A percentile compares a stretch with the other conserved stretches of the same genome.
These are phyloP conservation scores for Xylaria sp. DNA, from an alignment of 2,329 filamentous ascomycete species.

Conservation along the genomic window DNA sequence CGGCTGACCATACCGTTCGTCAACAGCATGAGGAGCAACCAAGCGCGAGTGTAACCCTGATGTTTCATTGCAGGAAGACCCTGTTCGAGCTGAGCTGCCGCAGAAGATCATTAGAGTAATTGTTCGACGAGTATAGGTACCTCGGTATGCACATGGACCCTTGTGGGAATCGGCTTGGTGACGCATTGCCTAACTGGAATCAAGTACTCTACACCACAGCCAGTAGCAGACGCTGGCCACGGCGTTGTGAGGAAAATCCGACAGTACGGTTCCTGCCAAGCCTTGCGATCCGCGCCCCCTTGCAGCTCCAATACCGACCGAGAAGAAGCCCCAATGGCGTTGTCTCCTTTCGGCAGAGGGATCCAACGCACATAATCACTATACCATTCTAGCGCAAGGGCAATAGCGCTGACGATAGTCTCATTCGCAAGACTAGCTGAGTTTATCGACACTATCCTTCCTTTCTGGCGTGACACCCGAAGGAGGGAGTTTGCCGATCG, in stretches of 20 bases:
- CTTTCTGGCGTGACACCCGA: conserved; percentile 11
- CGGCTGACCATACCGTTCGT: conserved; percentile 11
- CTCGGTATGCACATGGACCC: background rate
- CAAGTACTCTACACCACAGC: background rate
- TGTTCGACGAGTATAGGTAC: conserved; percentile 6
- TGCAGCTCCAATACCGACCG: conserved; percentile 12
- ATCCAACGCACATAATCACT: conserved; percentile 9
- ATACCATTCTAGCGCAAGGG: conserved; percentile 6
- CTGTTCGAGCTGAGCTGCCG: conserved; percentile 23
- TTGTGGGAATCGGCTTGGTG: conserved; percentile 3
- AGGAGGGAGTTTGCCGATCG: conserved; percentile 1
- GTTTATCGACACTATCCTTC: background rate
- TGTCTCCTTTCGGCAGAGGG: conserved; percentile 2
- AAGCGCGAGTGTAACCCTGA: conserved; percentile 24
- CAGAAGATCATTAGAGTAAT: conserved; percentile 11
- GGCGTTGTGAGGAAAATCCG: conserved; percentile 20
- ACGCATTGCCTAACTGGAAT: conserved; percentile 19
- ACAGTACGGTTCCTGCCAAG: conserved; percentile 30
- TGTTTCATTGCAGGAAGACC: conserved; percentile 23
- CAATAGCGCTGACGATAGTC: conserved; percentile 21
- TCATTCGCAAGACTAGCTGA: background rate
- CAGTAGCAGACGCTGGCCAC: conserved; percentile 4
- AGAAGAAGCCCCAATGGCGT: background rate
- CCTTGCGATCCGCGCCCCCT: conserved; percentile 19
- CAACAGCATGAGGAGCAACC: conserved; percentile 18